Conservation (phyloP, 2,329 filamentous ascomycete genomes). For the Cordyceps tenuipes region DNA sequence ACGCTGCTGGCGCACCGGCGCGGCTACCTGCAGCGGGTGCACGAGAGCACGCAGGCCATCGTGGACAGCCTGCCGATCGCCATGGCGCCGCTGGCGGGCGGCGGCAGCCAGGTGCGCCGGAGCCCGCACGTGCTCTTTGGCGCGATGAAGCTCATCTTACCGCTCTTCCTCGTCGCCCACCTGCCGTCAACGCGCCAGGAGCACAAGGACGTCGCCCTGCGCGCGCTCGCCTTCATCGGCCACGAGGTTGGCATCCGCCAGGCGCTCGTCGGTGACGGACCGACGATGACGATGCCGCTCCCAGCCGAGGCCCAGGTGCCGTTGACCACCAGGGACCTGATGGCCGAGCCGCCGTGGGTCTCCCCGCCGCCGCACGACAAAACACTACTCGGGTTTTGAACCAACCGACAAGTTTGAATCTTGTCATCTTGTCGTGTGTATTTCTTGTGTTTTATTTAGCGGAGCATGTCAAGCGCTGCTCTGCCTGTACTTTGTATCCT, state of each 20-base stretch:
- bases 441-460: not conserved
- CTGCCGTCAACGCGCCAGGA: conserved; percentile 21
- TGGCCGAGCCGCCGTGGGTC: conserved; percentile 4
- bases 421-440: not conserved
- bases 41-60: conserved; percentile 23
- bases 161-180: conserved; percentile 25
- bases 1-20: conserved; percentile 22
- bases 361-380: conserved; percentile 8
- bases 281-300: not conserved
- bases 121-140: conserved; percentile 27
- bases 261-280: conserved; percentile 19
- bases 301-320: not conserved
- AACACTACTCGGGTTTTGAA: not conserved
- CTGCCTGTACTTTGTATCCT: too few relatives aligned
- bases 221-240: conserved; percentile 25
- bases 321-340: not conserved
- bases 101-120: conserved; percentile 1
- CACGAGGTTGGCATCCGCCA: conserved; percentile 29
- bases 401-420: not conserved
- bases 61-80: conserved; percentile 19
- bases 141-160: conserved; percentile 31
- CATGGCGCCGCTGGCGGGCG: conserved; percentile 18
- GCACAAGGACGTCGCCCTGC: conserved; percentile 21
- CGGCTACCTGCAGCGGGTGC: conserved; percentile 21
- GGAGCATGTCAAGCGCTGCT: too few relatives aligned